phyloP scores from a whole-genome alignment of 208 protist genomes.

The Acanthamoeba castellanii region DNA sequence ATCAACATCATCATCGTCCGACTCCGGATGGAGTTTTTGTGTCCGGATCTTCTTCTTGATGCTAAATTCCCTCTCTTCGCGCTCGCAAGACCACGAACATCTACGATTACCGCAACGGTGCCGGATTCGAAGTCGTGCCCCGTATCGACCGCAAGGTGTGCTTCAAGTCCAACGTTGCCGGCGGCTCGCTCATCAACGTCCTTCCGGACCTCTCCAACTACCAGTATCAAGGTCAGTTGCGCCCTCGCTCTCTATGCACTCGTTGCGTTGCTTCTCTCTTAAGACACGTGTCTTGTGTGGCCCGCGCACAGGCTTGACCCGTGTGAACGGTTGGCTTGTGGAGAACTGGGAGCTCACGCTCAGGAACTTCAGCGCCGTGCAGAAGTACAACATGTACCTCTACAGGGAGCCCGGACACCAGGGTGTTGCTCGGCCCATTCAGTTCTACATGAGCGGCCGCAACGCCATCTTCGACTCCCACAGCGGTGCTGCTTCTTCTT shows the following conservation, averaged over 20 bases:
- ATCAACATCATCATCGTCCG: no score
- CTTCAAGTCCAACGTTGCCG: constrained; percentile 43
- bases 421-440: constrained; percentile 27
- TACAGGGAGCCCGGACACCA: constrained; percentile 55
- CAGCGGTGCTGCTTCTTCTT: background rate
- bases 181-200: constrained; percentile 1
- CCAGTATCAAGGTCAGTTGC: background rate
- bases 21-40: background rate
- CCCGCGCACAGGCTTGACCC: background rate
- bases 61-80: background rate
- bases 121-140: constrained; percentile 38
- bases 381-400: constrained; percentile 46
- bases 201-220: constrained; percentile 67
- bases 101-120: constrained; percentile 36
- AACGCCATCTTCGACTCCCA: constrained; percentile 60
- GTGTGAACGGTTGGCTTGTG: constrained; percentile 53
- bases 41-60: background rate
- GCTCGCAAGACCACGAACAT: constrained; percentile 31
- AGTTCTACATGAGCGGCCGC: constrained; percentile 69
- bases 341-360: constrained; percentile 61
- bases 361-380: constrained; percentile 53
- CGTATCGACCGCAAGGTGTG: constrained; percentile 31
- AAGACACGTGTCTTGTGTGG: background rate
- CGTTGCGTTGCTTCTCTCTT: background rate
- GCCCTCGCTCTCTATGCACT: no score